phyloP scores from a whole-genome alignment of 139 green algal species.

The Haematococcus lacustris region DNA sequence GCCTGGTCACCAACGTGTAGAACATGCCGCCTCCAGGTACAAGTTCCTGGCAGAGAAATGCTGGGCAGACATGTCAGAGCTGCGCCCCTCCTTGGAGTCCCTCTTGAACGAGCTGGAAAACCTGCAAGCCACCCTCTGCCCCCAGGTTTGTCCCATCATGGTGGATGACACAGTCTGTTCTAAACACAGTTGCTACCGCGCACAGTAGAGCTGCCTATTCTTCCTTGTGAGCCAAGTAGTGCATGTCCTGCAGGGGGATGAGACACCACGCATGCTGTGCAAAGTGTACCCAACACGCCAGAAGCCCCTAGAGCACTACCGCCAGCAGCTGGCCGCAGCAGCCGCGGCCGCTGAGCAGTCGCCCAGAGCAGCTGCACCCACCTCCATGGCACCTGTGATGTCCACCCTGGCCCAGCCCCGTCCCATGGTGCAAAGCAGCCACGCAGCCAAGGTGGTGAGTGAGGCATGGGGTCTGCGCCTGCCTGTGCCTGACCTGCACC shows the following conservation, averaged over 20 bases:
- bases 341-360: background rate
- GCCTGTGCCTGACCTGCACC: no score
- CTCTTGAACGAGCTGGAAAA: constrained; percentile 31
- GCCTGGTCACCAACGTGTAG: no score
- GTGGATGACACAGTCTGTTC: background rate
- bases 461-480: no score
- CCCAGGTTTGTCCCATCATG: constrained; percentile 6
- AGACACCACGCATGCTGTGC: background rate
- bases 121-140: constrained; percentile 24
- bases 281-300: constrained; percentile 12
- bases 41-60: constrained; percentile 40
- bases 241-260: constrained; percentile 6
- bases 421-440: no score
- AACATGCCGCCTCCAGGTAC: constrained; percentile 25
- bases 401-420: no score
- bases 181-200: background rate
- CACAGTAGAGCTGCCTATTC: background rate
- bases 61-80: constrained; percentile 35
- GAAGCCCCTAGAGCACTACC: constrained; percentile 2
- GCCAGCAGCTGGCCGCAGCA: background rate
- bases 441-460: no score
- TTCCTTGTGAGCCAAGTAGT: background rate
- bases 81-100: constrained; percentile 21
- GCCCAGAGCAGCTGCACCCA: background rate
- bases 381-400: no score